A percentile compares a stretch with the other conserved stretches of the same genome.
Evolutionary conservation across 73 alveolate species (phyloP).

Genomic region (Paramecium primaurelia): DNA sequence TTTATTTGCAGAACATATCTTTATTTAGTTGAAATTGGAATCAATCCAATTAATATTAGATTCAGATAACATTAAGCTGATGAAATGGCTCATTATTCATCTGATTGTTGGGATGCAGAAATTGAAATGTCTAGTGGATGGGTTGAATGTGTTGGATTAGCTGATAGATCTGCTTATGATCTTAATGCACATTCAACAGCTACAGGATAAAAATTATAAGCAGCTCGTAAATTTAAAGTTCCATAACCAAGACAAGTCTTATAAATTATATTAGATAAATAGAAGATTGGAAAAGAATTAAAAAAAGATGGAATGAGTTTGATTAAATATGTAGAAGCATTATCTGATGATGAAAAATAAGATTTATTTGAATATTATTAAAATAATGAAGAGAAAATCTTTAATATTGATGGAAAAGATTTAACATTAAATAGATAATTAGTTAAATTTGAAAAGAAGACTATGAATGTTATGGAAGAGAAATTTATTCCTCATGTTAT

Average conservation of each 20-base stretch:
- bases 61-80: slow-evolving; percentile 96
- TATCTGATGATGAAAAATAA: slow-evolving; percentile 78
- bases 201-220: slow-evolving; percentile 82
- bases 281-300: slow-evolving; percentile 76
- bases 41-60: slow-evolving; percentile 85
- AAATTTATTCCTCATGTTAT: slow-evolving; percentile 92
- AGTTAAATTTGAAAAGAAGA: slow-evolving; percentile 78
- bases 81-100: slow-evolving; percentile 99
- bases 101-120: slow-evolving; percentile 99
- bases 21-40: slow-evolving; percentile 85
- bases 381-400: slow-evolving; percentile 70
- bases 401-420: slow-evolving; percentile 73
- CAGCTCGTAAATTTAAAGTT: slow-evolving; percentile 86
- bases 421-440: slow-evolving; percentile 63
- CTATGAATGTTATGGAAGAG: slow-evolving; percentile 90
- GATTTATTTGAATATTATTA: slow-evolving; percentile 68
- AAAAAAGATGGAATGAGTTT: slow-evolving; percentile 85
- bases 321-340: slow-evolving; percentile 75
- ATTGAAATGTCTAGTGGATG: slow-evolving; percentile 98
- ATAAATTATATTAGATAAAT: slow-evolving; percentile 76
- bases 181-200: slow-evolving; percentile 87
- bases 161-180: slow-evolving; percentile 98
- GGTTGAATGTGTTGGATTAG: slow-evolving; percentile 99
- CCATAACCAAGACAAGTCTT: slow-evolving; percentile 79
- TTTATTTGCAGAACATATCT: slow-evolving; percentile 94